Base-by-base conservation (phyloP, 2,329 filamentous ascomycete genomes). In the Colletotrichum orbiculare region DNA sequence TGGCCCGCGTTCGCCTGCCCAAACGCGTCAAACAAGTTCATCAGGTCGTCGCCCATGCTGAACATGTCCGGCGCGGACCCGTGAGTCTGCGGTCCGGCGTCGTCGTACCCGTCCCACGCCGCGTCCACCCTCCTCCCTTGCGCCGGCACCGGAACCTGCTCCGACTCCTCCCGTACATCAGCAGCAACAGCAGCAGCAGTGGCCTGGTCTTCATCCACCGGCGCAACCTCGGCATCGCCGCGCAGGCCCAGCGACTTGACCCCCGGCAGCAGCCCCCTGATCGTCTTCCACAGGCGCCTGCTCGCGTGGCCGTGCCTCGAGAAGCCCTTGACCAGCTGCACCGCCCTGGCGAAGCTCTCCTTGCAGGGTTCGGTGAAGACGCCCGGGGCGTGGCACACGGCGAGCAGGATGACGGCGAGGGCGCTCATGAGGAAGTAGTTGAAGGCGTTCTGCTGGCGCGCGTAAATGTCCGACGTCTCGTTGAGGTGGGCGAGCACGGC, bases 321-420 rank as follows among this genome's bases (percentile, higher is more conserved):
- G 17, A 79, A 71, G 0, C 71, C 72, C 11, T 72, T 69, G 1
- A 79, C 71, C 0, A 79, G 69, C 1, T 75, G 71, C 2, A 77
- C 71, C 0, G 74, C 76, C 0, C 75, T 72, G 3, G 71, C 61
- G 34, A 79, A 78, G 4, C 67, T 74, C 39, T 73, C 71, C 4
- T 74, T 71, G 55, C 76, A 78, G 0, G 71, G 70, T 8, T 76
- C 76, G 3, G 78, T 76, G 54, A 83, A 84, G 2, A 73, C 72
- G 2, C 73, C 71, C 0, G 82, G 81, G 0, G 78, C 80, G 66
- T 83, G 79, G 3, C 81, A 76, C 0, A 83, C 80, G 1, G 81
- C 82, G 0, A 82, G 73, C 37, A 81, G 78, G 2, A 82, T 67
- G 1, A 77, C 74, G 0, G 77, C 77, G 7, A 80, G 67, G 0